phyloP scores from a whole-genome alignment of 768 basidiomycete genomes.

The Gymnopilus dilepis region DNA sequence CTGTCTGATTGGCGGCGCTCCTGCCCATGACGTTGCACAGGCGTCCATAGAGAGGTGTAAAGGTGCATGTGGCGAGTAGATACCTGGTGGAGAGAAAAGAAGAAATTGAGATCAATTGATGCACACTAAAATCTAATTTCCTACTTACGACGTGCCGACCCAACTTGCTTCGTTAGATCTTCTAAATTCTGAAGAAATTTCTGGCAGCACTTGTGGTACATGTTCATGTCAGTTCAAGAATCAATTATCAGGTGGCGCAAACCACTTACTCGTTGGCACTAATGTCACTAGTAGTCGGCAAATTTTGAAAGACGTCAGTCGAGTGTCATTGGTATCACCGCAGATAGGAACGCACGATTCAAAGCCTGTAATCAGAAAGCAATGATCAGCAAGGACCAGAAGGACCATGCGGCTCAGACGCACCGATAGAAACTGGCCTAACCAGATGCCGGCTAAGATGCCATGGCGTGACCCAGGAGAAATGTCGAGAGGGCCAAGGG shows the following conservation, averaged over 20 bases:
- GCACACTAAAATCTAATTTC: not conserved
- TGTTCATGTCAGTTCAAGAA: not conserved
- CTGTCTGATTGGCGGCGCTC: slow-evolving; percentile 68
- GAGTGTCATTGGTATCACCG: not conserved
- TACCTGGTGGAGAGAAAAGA: slow-evolving; percentile 49
- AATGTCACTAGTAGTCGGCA: slow-evolving; percentile 54
- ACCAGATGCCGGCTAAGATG: slow-evolving; percentile 77
- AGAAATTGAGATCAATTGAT: not conserved
- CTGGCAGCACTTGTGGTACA: slow-evolving; percentile 61
- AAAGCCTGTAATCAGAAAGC: slow-evolving; percentile 32
- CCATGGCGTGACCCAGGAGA: slow-evolving; percentile 59
- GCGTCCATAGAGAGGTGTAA: slow-evolving; percentile 83
- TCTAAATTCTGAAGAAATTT: slow-evolving; percentile 79
- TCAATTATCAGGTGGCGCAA: not conserved
- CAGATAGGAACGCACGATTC: slow-evolving; percentile 32
- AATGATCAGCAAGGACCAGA: not conserved
- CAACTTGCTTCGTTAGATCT: slow-evolving; percentile 81
- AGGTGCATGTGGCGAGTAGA: slow-evolving; percentile 79
- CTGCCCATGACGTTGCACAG: slow-evolving; percentile 80
- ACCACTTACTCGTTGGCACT: slow-evolving; percentile 70
- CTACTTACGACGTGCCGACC: slow-evolving; percentile 80
- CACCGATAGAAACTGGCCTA: slow-evolving; percentile 75
- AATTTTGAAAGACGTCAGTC: not conserved
- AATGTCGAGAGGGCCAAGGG: slow-evolving; percentile 67
- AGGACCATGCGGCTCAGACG: slow-evolving; percentile 28